Conservation (phyloP, 768 basidiomycete species). For the Daedalea quercina region DNA sequence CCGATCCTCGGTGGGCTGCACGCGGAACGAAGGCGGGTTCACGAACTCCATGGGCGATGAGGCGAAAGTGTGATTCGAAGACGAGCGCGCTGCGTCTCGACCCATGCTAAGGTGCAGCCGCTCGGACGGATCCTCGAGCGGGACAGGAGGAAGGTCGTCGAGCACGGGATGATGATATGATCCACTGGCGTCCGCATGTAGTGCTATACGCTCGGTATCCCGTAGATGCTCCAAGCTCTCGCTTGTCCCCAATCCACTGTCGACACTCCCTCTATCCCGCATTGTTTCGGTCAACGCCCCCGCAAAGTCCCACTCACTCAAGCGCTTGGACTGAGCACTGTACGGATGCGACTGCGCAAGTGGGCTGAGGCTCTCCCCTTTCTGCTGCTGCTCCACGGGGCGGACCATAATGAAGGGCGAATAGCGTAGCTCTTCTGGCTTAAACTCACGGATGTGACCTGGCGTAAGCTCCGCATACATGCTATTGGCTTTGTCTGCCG, state of each 20-base stretch:
- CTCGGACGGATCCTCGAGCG: background rate
- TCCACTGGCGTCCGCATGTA: background rate
- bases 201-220: background rate
- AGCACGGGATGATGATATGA: background rate
- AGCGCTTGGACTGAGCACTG: constrained; percentile 31
- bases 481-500: background rate
- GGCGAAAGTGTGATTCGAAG: constrained; percentile 18
- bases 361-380: background rate
- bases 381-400: background rate
- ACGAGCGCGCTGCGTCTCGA: constrained; percentile 7
- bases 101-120: constrained; percentile 8
- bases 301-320: constrained; percentile 45
- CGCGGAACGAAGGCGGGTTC: constrained; percentile 21
- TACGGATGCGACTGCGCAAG: constrained; percentile 16
- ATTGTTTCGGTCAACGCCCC: constrained; percentile 51
- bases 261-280: constrained; percentile 25
- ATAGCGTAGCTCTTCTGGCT: constrained; percentile 24
- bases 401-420: constrained; percentile 18
- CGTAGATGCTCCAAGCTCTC: constrained; percentile 18
- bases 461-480: constrained; percentile 25
- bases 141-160: background rate
- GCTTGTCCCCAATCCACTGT: constrained; percentile 44
- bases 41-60: constrained; percentile 21
- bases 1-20: constrained; percentile 2
- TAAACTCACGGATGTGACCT: constrained; percentile 23